Evolutionary conservation across 768 basidiomycete species (phyloP).

Genomic region (Trametes coccinea): DNA sequence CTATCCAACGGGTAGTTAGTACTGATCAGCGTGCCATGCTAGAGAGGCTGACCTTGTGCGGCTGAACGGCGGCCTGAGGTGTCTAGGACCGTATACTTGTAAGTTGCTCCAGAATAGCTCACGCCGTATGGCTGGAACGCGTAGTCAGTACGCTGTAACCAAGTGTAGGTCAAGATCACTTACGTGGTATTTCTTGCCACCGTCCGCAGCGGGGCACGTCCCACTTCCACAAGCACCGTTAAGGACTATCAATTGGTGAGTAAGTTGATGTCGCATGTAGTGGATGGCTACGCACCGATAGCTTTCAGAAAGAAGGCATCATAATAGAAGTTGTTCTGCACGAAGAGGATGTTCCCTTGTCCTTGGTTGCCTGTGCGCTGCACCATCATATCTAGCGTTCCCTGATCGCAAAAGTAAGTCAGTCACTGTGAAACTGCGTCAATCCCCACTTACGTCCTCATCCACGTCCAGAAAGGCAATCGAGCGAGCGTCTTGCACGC

Average conservation of each 20-base stretch:
- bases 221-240: conserved; percentile 92
- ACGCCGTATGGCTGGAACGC: conserved; percentile 83
- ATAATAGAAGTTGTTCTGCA: conserved; percentile 98
- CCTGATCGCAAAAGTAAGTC: conserved; percentile 51
- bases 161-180: background rate
- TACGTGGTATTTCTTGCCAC: conserved; percentile 72
- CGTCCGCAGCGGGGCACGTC: conserved; percentile 65
- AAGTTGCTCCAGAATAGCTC: conserved; percentile 91
- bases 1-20: conserved; percentile 40
- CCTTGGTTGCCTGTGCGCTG: conserved; percentile 76
- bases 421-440: background rate
- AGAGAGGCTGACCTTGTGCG: conserved; percentile 66
- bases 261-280: background rate
- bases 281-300: conserved; percentile 57
- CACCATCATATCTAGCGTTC: conserved; percentile 87
- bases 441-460: conserved; percentile 73
- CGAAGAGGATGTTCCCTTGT: conserved; percentile 66
- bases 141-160: background rate
- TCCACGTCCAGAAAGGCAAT: conserved; percentile 89
- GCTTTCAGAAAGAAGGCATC: conserved; percentile 99
- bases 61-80: conserved; percentile 86
- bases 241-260: conserved; percentile 53
- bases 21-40: no score
- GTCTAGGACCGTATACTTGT: conserved; percentile 96
- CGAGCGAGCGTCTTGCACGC: conserved; percentile 75